Percentiles rank a stretch among this genome's conserved stretches.
These are phyloP conservation scores for Ganoderma lingzhi DNA, from an alignment of 1,284 basidiomycete genomes.

Conservation along the genomic window DNA sequence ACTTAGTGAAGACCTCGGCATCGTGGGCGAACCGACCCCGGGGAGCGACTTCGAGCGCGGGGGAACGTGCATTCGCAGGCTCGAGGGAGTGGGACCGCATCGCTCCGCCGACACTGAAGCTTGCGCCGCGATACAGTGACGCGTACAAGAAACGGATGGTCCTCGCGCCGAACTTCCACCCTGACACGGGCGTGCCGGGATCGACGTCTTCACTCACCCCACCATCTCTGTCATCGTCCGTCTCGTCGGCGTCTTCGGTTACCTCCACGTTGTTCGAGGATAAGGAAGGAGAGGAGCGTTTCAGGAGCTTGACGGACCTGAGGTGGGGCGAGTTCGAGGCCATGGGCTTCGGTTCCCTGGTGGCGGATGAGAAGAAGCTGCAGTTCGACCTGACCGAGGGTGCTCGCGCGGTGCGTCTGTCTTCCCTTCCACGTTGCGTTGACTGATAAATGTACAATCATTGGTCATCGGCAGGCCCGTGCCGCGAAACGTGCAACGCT, in stretches of 20 bases:
- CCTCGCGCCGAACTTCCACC: constrained; percentile 63
- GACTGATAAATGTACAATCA: constrained; percentile 4
- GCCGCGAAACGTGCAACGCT: constrained; percentile 80
- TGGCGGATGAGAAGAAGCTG: constrained; percentile 68
- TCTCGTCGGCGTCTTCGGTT: constrained; percentile 43
- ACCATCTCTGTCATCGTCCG: constrained; percentile 40
- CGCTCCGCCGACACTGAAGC: constrained; percentile 62
- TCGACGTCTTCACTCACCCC: constrained; percentile 33
- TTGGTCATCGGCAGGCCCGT: constrained; percentile 57
- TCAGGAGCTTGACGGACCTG: constrained; percentile 81
- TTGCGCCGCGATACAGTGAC: constrained; percentile 70
- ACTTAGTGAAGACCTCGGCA: constrained; percentile 78
- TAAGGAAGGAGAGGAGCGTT: constrained; percentile 66
- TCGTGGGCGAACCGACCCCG: constrained; percentile 66
- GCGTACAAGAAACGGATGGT: constrained; percentile 77
- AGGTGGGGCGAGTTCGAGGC: constrained; percentile 91
- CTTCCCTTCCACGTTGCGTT: constrained; percentile 5
- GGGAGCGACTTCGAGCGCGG: constrained; percentile 36
- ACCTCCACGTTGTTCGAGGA: constrained; percentile 44
- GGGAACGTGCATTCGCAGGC: constrained; percentile 53
- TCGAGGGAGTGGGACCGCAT: constrained; percentile 82
- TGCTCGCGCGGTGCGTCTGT: constrained; percentile 74
- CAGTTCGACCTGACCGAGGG: constrained; percentile 89
- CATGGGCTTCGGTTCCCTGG: constrained; percentile 73
- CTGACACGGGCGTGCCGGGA: constrained; percentile 49